Conservation (phyloP, 192 early-diverging fungal species). For the Coemansia biformis region DNA sequence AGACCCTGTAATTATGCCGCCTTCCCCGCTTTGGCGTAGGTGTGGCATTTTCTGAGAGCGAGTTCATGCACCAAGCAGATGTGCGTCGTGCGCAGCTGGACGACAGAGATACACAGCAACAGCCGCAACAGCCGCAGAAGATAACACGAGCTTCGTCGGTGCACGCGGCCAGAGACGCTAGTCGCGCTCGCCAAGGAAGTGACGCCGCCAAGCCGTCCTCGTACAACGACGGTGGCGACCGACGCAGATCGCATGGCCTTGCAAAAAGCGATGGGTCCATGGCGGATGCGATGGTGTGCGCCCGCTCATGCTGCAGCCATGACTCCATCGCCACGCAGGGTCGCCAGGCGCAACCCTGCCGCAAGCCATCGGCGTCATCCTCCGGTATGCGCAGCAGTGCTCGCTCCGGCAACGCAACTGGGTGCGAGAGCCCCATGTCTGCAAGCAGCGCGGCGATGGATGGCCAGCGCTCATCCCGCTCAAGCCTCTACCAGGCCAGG, state of each 20-base stretch:
- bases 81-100: slow-evolving; percentile 25
- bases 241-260: slow-evolving; percentile 5
- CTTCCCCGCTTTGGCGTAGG: slow-evolving; percentile 18
- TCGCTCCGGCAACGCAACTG: too few species aligned
- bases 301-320: slow-evolving; percentile 4
- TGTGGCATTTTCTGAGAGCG: slow-evolving; percentile 34
- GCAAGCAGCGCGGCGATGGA: neutral
- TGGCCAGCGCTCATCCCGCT: too few species aligned
- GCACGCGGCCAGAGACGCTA: too few species aligned
- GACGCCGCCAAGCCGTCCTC: too few species aligned
- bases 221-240: neutral
- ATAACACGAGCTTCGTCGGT: too few species aligned
- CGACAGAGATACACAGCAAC: neutral
- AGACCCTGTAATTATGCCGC: neutral
- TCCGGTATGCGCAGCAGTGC: neutral
- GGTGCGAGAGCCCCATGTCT: too few species aligned
- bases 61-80: slow-evolving; percentile 32
- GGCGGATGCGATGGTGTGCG: slow-evolving; percentile 5
- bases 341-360: neutral
- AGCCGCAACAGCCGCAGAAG: neutral
- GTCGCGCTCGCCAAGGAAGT: too few species aligned
- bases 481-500: neutral
- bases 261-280: slow-evolving; percentile 2
- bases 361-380: neutral
- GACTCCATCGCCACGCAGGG: slow-evolving; percentile 7